Percentiles rank a stretch among this genome's conserved stretches.
Evolutionary conservation across 768 basidiomycete genomes (phyloP).

Genomic region (Mycena rebaudengoi): DNA sequence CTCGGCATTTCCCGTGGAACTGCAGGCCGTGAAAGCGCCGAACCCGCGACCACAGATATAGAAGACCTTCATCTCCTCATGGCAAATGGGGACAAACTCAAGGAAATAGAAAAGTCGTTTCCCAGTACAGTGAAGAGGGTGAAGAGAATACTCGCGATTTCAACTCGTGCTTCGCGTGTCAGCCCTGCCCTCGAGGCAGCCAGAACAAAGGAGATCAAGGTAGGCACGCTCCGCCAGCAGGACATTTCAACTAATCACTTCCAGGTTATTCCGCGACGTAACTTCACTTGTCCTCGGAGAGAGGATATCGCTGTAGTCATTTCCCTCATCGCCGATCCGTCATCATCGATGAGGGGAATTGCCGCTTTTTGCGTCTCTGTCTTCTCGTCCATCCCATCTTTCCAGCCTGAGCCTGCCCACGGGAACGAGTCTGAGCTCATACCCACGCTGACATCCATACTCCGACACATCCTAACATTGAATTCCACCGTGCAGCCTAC

Average conservation of each 20-base stretch:
- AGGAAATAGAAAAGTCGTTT: slow-evolving; percentile 38
- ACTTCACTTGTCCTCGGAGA: slow-evolving; percentile 50
- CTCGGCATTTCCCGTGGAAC: slow-evolving; percentile 37
- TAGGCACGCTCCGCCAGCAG: slow-evolving; percentile 18
- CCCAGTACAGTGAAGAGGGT: slow-evolving; percentile 50
- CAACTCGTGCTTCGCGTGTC: slow-evolving; percentile 9
- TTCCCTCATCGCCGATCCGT: slow-evolving; percentile 52
- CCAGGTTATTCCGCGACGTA: slow-evolving; percentile 53
- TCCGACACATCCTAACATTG: slow-evolving; percentile 42
- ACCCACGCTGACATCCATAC: slow-evolving; percentile 43
- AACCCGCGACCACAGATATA: slow-evolving; percentile 48
- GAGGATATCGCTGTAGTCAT: slow-evolving; percentile 58
- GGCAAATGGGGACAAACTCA: slow-evolving; percentile 35
- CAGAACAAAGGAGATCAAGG: slow-evolving; percentile 43
- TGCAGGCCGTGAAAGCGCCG: background rate
- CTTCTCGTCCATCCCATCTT: slow-evolving; percentile 34
- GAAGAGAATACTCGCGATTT: slow-evolving; percentile 45
- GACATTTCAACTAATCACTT: background rate
- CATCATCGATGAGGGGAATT: slow-evolving; percentile 39
- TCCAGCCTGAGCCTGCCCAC: slow-evolving; percentile 27
- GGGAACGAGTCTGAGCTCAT: slow-evolving; percentile 44
- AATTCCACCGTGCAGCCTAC: slow-evolving; percentile 21
- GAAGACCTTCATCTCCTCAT: slow-evolving; percentile 55
- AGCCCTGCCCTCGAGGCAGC: slow-evolving; percentile 54
- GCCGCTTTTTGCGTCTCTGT: slow-evolving; percentile 48